Evolutionary conservation across 805 yeast genomes (phyloP).

Genomic region (Maudiozyma turicensis): DNA sequence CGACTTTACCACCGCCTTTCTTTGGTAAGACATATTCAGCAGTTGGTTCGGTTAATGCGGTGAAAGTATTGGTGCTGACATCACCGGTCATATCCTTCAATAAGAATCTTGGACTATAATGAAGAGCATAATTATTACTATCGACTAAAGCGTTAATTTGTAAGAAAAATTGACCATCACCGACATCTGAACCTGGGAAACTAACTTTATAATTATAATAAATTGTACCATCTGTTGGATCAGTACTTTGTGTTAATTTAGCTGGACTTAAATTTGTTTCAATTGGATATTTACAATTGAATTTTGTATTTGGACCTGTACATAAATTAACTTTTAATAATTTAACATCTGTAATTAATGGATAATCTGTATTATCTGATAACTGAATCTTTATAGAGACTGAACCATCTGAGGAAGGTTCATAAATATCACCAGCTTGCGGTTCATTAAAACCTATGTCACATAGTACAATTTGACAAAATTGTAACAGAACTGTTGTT

Average conservation of each 20-base stretch:
- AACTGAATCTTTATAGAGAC: not conserved
- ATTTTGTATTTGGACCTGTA: conserved; percentile 51
- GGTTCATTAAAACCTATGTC: conserved; percentile 25
- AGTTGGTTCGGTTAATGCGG: conserved; percentile 36
- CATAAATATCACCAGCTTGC: conserved; percentile 10
- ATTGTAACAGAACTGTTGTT: not conserved
- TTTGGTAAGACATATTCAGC: conserved; percentile 27
- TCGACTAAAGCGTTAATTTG: conserved; percentile 47
- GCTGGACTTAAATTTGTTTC: conserved; percentile 24
- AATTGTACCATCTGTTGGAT: conserved; percentile 12
- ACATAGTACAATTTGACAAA: conserved; percentile 7
- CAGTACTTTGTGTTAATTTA: conserved; percentile 13
- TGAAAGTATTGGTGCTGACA: conserved; percentile 36
- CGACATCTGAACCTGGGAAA: conserved; percentile 37
- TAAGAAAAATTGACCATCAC: conserved; percentile 60
- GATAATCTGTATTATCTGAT: conserved; percentile 39
- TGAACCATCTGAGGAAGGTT: conserved; percentile 4
- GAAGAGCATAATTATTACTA: conserved; percentile 41
- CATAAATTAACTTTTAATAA: conserved; percentile 49
- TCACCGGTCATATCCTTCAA: conserved; percentile 68
- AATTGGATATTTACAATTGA: conserved; percentile 33
- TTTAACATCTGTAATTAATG: conserved; percentile 36
- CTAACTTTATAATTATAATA: conserved; percentile 32
- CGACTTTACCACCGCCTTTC: conserved; percentile 33
- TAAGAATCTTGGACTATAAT: conserved; percentile 57